These are phyloP conservation scores for Xylaria sp. DNA, from an alignment of 2,329 filamentous ascomycete species.

Conservation along the genomic window DNA sequence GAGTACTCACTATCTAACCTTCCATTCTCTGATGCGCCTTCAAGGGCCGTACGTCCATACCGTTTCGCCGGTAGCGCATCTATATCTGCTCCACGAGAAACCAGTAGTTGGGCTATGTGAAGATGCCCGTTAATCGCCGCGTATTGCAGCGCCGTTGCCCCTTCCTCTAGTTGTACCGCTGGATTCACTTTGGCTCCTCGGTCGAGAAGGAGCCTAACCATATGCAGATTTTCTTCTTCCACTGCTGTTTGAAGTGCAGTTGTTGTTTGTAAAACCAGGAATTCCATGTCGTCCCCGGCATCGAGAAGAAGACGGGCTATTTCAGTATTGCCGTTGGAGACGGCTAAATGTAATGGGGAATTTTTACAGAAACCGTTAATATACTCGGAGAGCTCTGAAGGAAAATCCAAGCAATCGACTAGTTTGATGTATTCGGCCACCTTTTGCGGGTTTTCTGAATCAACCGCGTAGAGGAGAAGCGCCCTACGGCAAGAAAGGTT, in stretches of 20 bases:
- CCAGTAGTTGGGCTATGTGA: background rate
- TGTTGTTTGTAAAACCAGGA: background rate
- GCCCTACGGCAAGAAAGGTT: background rate
- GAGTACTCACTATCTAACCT: slow-evolving; percentile 16
- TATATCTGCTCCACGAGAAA: slow-evolving; percentile 19
- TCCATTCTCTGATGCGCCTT: slow-evolving; percentile 23
- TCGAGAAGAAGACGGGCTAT: slow-evolving; percentile 4
- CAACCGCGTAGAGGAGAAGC: background rate
- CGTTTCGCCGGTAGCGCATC: slow-evolving; percentile 12
- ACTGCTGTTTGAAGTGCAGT: background rate
- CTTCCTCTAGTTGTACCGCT: accelerated
- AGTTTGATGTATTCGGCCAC: background rate
- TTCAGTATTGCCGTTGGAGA: too few species aligned
- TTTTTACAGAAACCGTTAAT: too few species aligned
- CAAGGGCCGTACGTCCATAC: slow-evolving; percentile 13
- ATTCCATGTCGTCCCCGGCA: background rate
- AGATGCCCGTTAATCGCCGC: background rate
- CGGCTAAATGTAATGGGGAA: too few species aligned
- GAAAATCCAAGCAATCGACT: background rate
- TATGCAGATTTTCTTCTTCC: accelerated
- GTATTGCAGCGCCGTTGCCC: background rate
- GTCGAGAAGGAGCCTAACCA: slow-evolving; percentile 1
- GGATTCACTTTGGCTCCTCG: background rate
- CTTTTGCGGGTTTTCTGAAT: background rate
- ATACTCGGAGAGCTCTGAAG: too few species aligned